phyloP scores from a whole-genome alignment of 78 protist genomes.

The Dictyostelium discoideum region DNA sequence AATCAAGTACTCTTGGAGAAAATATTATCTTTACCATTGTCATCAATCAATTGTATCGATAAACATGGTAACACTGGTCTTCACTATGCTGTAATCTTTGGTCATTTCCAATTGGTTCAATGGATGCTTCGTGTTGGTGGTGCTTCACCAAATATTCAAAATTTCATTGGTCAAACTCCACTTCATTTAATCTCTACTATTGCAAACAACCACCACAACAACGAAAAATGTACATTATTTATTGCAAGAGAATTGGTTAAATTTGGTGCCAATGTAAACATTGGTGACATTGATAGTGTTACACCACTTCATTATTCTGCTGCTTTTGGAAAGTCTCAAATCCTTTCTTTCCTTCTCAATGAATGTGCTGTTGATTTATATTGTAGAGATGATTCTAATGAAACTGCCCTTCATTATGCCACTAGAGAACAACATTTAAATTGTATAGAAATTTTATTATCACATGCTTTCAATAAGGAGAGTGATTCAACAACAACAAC shows the following conservation, averaged over 20 bases:
- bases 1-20: neutral
- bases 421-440: neutral
- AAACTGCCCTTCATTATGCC: neutral
- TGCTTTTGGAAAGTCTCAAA: neutral
- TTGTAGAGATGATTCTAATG: neutral
- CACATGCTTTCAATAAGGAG: neutral
- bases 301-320: neutral
- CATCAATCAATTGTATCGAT: slow-evolving; percentile 11
- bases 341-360: neutral
- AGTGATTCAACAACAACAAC: neutral
- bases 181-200: slow-evolving; percentile 16
- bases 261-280: slow-evolving; percentile 11
- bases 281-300: slow-evolving; percentile 12
- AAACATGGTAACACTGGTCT: slow-evolving; percentile 69
- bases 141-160: slow-evolving; percentile 1
- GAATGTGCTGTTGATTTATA: neutral
- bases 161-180: slow-evolving; percentile 41
- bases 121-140: neutral
- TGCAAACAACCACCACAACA: neutral
- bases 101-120: neutral
- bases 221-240: neutral
- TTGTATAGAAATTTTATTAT: neutral
- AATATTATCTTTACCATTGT: neutral
- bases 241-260: slow-evolving; percentile 22
- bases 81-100: slow-evolving; percentile 57